Evolutionary conservation across 352 stramenopile genomes (phyloP).

Genomic region (Achlya hypogyna): DNA sequence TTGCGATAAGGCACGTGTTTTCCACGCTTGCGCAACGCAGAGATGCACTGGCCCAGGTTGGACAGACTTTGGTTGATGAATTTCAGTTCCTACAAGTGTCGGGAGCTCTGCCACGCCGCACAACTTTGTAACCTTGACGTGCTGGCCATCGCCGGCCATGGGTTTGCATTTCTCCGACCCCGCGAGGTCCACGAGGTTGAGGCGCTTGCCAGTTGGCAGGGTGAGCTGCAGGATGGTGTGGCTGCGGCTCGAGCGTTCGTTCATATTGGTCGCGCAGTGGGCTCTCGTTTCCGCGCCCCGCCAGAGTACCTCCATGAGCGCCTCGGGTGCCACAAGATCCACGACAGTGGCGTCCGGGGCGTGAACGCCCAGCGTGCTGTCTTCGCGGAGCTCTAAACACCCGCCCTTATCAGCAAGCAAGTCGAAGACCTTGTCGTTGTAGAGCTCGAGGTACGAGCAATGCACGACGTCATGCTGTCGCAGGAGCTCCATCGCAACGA

Average conservation of each 20-base stretch:
- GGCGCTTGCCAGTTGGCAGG: neutral
- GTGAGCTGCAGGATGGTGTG: constrained; percentile 42
- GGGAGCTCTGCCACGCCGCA: neutral
- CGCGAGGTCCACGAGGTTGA: constrained; percentile 27
- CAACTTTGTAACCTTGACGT: neutral
- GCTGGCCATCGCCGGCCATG: constrained; percentile 15
- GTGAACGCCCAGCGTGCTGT: constrained; percentile 40
- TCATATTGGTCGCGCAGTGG: constrained; percentile 41
- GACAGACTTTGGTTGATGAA: constrained; percentile 22
- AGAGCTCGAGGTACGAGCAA: constrained; percentile 19
- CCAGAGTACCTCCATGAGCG: constrained; percentile 26
- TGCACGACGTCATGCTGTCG: neutral
- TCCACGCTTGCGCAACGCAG: constrained; percentile 2
- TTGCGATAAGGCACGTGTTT: constrained; percentile 24
- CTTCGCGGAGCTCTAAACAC: constrained; percentile 34
- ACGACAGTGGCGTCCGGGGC: constrained; percentile 34
- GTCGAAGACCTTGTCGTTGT: constrained; percentile 45
- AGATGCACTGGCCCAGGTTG: constrained; percentile 17
- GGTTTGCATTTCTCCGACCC: constrained; percentile 23
- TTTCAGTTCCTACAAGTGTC: constrained; percentile 9
- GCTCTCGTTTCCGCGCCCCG: constrained; percentile 36
- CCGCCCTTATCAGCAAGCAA: constrained; percentile 32
- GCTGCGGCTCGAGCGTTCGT: constrained; percentile 44
- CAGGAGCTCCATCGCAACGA: constrained; percentile 6
- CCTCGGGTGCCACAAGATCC: neutral